Evolutionary conservation across 176 grass and related monocot species (phyloP).

Genomic region (Bonia amplexicaulis): DNA sequence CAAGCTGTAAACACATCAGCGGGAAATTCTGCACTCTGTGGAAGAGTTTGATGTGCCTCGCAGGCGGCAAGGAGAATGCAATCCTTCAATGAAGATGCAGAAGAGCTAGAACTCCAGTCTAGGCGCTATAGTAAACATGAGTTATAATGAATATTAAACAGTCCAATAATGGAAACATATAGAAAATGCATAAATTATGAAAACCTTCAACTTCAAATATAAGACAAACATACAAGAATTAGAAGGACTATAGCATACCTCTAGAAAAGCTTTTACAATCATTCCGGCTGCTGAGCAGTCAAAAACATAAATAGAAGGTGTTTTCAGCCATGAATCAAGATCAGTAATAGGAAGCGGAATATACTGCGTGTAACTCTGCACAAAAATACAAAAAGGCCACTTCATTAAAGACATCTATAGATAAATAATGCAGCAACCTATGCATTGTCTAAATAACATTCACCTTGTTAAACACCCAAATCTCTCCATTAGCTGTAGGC

Average conservation of each 20-base stretch:
- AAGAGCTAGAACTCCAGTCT: conserved; percentile 48
- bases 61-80: conserved; percentile 86
- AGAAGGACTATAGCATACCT: conserved; percentile 39
- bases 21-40: conserved; percentile 80
- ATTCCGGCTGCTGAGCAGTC: conserved; percentile 93
- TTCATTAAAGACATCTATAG: not conserved
- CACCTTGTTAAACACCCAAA: conserved; percentile 99
- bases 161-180: not conserved
- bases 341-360: conserved; percentile 80
- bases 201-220: not conserved
- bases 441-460: not conserved
- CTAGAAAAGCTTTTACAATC: conserved; percentile 80
- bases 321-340: conserved; percentile 89
- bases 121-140: conserved; percentile 38
- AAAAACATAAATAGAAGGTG: conserved; percentile 96
- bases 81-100: conserved; percentile 54
- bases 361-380: conserved; percentile 79
- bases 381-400: not conserved
- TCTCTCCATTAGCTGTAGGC: conserved; percentile 88
- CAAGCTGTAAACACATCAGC: conserved; percentile 87
- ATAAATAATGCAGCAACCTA: not conserved
- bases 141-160: not conserved
- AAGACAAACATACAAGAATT: not conserved
- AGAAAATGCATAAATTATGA: not conserved
- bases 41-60: conserved; percentile 70